Evolutionary conservation across 2,329 filamentous ascomycete genomes (phyloP).

Genomic region (Dendrostoma leiphaemia): DNA sequence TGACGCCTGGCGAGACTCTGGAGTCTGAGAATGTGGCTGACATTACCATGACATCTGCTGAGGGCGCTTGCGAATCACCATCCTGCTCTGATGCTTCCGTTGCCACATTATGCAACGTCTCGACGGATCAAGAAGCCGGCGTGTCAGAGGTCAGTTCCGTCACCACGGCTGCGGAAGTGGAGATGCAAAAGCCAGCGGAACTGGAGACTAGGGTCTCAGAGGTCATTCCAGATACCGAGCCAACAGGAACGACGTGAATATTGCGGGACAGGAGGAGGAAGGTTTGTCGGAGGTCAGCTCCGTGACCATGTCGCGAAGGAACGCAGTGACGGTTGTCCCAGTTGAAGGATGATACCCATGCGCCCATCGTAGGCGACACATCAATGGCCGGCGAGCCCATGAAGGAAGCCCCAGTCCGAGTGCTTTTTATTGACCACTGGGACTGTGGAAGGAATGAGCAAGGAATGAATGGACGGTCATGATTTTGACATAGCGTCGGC

Average conservation of each 20-base stretch:
- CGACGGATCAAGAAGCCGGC: not conserved
- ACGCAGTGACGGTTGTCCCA: not conserved
- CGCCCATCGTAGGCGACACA: not conserved
- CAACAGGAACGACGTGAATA: not conserved
- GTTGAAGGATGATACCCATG: not conserved
- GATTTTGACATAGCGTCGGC: constrained; percentile 5
- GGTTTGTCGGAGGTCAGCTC: not conserved
- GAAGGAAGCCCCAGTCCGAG: not conserved
- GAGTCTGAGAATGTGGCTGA: not conserved
- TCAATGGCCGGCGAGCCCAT: not conserved
- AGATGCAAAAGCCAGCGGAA: not conserved
- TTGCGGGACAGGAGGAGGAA: not conserved
- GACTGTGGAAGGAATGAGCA: too few species aligned
- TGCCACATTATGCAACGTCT: constrained; percentile 8
- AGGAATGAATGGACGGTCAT: not conserved
- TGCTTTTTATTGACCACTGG: not conserved
- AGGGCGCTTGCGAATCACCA: not conserved
- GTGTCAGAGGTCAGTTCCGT: not conserved
- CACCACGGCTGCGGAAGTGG: not conserved
- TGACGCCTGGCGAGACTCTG: not conserved
- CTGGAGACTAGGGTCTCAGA: not conserved
- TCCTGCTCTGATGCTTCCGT: constrained; percentile 8
- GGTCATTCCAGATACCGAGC: not conserved
- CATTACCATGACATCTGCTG: not conserved
- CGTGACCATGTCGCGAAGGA: not conserved